Conservation (phyloP, 495 filamentous ascomycete species). For the Saxispiralis lemnorum region DNA sequence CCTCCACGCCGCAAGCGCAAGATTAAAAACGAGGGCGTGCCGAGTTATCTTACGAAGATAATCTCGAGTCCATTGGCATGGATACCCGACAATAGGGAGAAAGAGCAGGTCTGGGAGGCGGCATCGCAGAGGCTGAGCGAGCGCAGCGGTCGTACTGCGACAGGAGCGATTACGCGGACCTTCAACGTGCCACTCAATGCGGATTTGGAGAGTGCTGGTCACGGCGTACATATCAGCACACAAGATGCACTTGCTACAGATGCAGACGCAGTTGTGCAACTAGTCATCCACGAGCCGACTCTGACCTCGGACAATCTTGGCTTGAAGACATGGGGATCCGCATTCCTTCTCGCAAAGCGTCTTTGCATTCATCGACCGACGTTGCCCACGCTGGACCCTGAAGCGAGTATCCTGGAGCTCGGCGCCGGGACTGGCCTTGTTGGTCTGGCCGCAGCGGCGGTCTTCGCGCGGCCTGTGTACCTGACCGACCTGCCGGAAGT, state of each 20-base stretch:
- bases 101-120: conserved; percentile 61
- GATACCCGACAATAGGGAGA: conserved; percentile 51
- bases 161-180: conserved; percentile 57
- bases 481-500: conserved; percentile 60
- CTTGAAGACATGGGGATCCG: conserved; percentile 62
- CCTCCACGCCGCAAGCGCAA: conserved; percentile 8
- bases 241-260: conserved; percentile 12
- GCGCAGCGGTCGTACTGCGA: conserved; percentile 65
- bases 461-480: conserved; percentile 26
- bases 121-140: conserved; percentile 65
- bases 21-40: conserved; percentile 22
- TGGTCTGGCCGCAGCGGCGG: conserved; percentile 32
- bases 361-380: conserved; percentile 33
- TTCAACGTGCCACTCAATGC: conserved; percentile 44
- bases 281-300: conserved; percentile 68
- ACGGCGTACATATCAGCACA: conserved; percentile 1
- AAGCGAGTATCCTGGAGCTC: conserved; percentile 36
- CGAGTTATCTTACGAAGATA: conserved; percentile 54
- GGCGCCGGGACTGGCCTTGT: conserved; percentile 49
- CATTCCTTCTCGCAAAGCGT: conserved; percentile 66
- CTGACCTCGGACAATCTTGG: conserved; percentile 76
- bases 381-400: conserved; percentile 2
- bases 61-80: conserved; percentile 57
- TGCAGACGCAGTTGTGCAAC: conserved; percentile 29
- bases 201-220: background rate